These are phyloP conservation scores for Cercospora sesami DNA, from an alignment of 2,329 filamentous ascomycete genomes.

Conservation along the genomic window DNA sequence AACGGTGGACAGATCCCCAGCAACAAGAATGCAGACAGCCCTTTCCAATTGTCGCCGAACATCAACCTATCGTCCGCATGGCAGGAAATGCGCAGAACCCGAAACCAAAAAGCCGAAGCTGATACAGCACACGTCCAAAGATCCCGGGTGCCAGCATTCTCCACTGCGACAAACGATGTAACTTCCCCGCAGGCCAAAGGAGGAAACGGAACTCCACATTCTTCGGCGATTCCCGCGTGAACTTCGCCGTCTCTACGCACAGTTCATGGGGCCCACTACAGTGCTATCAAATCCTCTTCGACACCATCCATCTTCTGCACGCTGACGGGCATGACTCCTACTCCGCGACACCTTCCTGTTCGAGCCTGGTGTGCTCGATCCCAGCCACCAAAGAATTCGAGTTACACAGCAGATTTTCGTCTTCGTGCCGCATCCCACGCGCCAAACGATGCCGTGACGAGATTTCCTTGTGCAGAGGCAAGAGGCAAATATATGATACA, in stretches of 20 bases:
- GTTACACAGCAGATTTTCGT: background rate
- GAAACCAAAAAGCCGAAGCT: background rate
- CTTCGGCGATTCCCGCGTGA: background rate
- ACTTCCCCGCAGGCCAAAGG: background rate
- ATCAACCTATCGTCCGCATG: background rate
- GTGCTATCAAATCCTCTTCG: background rate
- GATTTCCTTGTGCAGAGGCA: background rate
- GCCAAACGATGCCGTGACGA: background rate
- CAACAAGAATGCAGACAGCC: background rate
- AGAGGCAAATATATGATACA: background rate
- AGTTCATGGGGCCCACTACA: background rate
- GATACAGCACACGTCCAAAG: background rate
- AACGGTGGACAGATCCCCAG: background rate
- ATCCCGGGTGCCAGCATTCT: background rate
- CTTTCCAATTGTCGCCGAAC: background rate
- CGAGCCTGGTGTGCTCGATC: background rate
- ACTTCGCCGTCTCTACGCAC: background rate
- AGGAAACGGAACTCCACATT: background rate
- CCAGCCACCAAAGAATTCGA: background rate
- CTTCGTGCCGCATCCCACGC: background rate
- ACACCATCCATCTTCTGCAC: background rate
- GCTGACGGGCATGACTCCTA: background rate
- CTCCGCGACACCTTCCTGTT: background rate
- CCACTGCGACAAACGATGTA: background rate
- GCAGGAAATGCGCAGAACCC: background rate